Conservation (phyloP, 2,329 filamentous ascomycete genomes). For the Sodiomyces alkalinus region DNA sequence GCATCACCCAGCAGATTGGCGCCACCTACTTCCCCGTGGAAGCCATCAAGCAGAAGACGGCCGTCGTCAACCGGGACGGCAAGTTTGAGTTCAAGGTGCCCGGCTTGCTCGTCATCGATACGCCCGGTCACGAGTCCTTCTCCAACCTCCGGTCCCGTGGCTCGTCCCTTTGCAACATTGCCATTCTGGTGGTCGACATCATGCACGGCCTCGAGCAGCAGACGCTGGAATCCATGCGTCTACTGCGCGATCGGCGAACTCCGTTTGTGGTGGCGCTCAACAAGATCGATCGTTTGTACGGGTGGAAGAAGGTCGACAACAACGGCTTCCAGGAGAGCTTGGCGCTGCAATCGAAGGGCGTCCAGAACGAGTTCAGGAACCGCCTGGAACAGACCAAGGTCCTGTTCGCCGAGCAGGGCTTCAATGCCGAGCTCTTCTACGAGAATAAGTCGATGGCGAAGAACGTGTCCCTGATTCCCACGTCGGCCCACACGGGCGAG, state of each 20-base stretch:
- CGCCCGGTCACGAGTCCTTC: conserved; percentile 99
- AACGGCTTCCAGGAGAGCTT: conserved; percentile 95
- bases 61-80: conserved; percentile 81
- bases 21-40: conserved; percentile 98
- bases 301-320: conserved; percentile 97
- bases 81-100: conserved; percentile 95
- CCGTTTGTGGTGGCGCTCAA: conserved; percentile 98
- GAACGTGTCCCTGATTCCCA: conserved; percentile 90
- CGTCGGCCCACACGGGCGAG: conserved; percentile 96
- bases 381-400: conserved; percentile 83
- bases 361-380: conserved; percentile 88
- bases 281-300: conserved; percentile 98
- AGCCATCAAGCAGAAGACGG: conserved; percentile 80
- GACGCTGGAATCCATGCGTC: conserved; percentile 90
- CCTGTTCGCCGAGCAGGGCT: conserved; percentile 88
- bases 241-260: conserved; percentile 85
- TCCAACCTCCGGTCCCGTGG: conserved; percentile 93
- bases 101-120: conserved; percentile 92
- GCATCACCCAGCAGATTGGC: conserved; percentile 99
- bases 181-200: conserved; percentile 96
- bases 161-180: conserved; percentile 97
- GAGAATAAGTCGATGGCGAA: conserved; percentile 96
- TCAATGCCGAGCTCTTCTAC: conserved; percentile 94
- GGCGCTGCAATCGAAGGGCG: conserved; percentile 76
- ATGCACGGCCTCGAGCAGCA: conserved; percentile 99